Base-by-base conservation (phyloP, 805 yeast genomes). In the Jamesozyma spencerorum region DNA sequence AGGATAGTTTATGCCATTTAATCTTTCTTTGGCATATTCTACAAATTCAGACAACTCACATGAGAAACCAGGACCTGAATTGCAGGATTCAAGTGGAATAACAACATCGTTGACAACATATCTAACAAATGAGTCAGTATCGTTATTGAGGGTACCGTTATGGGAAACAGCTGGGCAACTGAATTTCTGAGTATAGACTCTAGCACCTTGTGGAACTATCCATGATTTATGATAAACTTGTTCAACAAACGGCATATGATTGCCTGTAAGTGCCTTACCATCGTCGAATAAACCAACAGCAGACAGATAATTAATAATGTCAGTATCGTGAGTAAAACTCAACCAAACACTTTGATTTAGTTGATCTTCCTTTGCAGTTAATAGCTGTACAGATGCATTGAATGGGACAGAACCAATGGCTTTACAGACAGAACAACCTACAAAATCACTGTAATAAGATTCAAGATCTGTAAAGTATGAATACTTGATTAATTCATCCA, bases 311-410 rank as follows among this genome's bases (percentile, higher is more conserved):
- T 79, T 66, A 46, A 77, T 66, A 32, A 83, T 60, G 46, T 80
- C 82, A 30, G 81, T 72, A 56, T 85, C 94, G 54, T 85, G 94
- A 13, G 85, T 69, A 65, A 83, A 80, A 48, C 77, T 81, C 48
- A 82, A 66, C 68, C 80, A 79, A 36, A 82, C 65, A 42, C 72
- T 70, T 54, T 58, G 74, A 44, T 65, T 70, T 15, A 29, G 10
- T 49, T 75, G 79, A 44, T 70, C 71, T 11, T 56, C 53, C 29
- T 74, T 73, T 40, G 71, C 69, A 44, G 66, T 59, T 47, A 79
- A 63, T 42, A 72, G 65, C 14, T 68, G 62, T 45, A 77, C 63
- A 6, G 75, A 66, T 31, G 74, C 71, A 31, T 71, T 68, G 43
- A 74, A 69, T 60, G 74, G 72, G 8, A 78, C 75, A 1, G 79